phyloP scores from a whole-genome alignment of 2,329 filamentous ascomycete genomes.

The Aspergillus sclerotialis region DNA sequence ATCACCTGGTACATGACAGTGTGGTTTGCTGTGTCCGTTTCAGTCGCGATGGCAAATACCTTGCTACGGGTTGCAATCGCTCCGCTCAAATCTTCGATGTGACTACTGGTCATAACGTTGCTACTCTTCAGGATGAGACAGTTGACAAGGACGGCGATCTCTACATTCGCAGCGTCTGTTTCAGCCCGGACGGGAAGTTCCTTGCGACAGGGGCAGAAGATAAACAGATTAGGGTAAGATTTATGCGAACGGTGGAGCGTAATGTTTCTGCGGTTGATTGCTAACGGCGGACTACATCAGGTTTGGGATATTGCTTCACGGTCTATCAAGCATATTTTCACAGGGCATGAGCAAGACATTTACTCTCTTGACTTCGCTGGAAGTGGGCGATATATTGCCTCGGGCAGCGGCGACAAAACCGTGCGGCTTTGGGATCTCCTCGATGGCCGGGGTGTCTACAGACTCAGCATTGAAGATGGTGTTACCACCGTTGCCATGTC shows the following conservation, averaged over 20 bases:
- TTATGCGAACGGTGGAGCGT: background rate
- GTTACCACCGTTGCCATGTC: conserved; percentile 97
- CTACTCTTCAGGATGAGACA: conserved; percentile 79
- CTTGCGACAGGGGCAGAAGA: conserved; percentile 95
- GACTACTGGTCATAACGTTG: conserved; percentile 75
- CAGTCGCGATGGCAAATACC: conserved; percentile 89
- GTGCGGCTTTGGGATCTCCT: conserved; percentile 96
- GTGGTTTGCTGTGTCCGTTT: conserved; percentile 98
- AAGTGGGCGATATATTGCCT: conserved; percentile 89
- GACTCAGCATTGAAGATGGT: conserved; percentile 88
- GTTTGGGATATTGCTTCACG: conserved; percentile 89
- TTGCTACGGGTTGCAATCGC: conserved; percentile 93
- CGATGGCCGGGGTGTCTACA: conserved; percentile 71
- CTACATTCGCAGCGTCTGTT: conserved; percentile 97
- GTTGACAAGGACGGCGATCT: conserved; percentile 85
- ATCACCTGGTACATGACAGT: conserved; percentile 87
- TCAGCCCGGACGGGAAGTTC: conserved; percentile 91
- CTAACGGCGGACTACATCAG: conserved; percentile 38
- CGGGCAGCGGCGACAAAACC: conserved; percentile 87
- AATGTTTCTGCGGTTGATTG: conserved; percentile 1
- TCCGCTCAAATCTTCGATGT: conserved; percentile 99
- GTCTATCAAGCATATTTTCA: conserved; percentile 84
- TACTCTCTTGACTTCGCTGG: conserved; percentile 93
- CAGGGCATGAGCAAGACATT: conserved; percentile 97
- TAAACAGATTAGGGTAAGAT: conserved; percentile 82